Percentiles rank a stretch among this genome's conserved stretches.
These are phyloP conservation scores for Cenchrus fungigraminus DNA, from an alignment of 176 grass and related monocot genomes.

Conservation along the genomic window DNA sequence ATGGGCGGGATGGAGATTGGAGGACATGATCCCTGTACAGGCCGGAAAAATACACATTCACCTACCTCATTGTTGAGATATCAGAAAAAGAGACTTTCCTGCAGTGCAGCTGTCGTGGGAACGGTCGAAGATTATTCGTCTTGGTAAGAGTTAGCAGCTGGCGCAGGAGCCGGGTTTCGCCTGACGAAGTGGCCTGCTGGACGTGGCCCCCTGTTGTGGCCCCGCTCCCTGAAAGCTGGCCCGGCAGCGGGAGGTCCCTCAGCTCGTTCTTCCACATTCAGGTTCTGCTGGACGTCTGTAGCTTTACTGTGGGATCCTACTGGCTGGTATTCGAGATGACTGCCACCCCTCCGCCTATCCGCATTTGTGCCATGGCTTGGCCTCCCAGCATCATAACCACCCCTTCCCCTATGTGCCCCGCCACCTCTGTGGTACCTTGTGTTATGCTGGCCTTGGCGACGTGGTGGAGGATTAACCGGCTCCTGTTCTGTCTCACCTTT, in stretches of 20 bases:
- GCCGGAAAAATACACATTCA: background rate
- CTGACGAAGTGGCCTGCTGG: slow-evolving; percentile 48
- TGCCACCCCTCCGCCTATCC: slow-evolving; percentile 50
- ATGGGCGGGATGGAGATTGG: background rate
- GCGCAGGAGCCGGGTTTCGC: slow-evolving; percentile 29
- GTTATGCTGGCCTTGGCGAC: slow-evolving; percentile 50
- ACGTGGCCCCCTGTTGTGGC: slow-evolving; percentile 34
- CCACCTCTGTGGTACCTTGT: slow-evolving; percentile 66
- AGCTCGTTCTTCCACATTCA: slow-evolving; percentile 23
- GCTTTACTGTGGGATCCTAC: slow-evolving; percentile 55
- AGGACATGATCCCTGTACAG: slow-evolving; percentile 15
- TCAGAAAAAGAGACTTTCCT: background rate
- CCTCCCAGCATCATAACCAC: slow-evolving; percentile 52
- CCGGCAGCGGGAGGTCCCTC: slow-evolving; percentile 34
- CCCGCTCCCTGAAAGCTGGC: slow-evolving; percentile 41
- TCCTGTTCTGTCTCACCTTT: slow-evolving; percentile 45
- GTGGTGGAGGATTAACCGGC: slow-evolving; percentile 41
- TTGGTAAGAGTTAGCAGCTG: slow-evolving; percentile 34
- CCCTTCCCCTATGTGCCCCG: slow-evolving; percentile 54
- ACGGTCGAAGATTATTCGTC: slow-evolving; percentile 41
- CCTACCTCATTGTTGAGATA: slow-evolving; percentile 30
- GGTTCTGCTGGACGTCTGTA: slow-evolving; percentile 48
- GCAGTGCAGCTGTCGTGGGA: slow-evolving; percentile 10
- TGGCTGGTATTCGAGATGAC: slow-evolving; percentile 72
- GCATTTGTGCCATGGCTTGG: slow-evolving; percentile 43